Base-by-base conservation (phyloP, 2,329 filamentous ascomycete species). In the Fusarium brachygibbosum region DNA sequence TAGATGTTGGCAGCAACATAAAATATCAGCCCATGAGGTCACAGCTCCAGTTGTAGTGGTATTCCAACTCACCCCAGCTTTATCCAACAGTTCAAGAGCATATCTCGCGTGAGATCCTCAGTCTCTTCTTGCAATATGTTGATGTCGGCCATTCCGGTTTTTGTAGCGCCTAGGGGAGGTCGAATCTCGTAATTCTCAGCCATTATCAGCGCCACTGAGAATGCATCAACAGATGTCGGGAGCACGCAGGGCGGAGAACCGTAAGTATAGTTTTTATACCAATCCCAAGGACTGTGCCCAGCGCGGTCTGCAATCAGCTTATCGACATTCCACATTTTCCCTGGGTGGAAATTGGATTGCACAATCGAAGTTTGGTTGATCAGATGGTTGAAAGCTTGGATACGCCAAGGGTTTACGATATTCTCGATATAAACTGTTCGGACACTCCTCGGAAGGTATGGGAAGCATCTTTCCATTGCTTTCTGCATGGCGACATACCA, bases 381-480 rank as follows among this genome's bases (percentile, higher is more conserved):
- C 1, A 51, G 40, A 19, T 65, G 59, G 0, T 21, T 13, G 6
- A 38, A 31, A 10, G 16, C 56, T 0, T 25, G 9, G 2, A 25
- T 2, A 38, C n/a, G 6, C 9, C 7, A n/a, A 35, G 9, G 17
- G 25, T 4, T 13, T 2, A 35, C 32, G 14, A 6, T 17, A 3
- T 6, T 16, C 11, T 11, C 9, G 14, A 35, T 25, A 25, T 4
- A 25, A 6, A 25, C 23, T 31, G 5, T 3, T 21, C 28, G 37
- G 5, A 6, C 2, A 0, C 1, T 19, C 1, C 10, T 14, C 4
- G 12, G 23, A 4, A 2, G 16, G 1, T 14, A 11, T 5, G 58
- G 10, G 11, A 14, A 35, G 3, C 28, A 19, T 10, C 0, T 17
- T 5, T 32, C 44, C 2, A 50, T 11, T 0, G 35, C 48, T 0